Percentiles rank a stretch among this genome's conserved stretches.
phyloP scores from a whole-genome alignment of 1,284 basidiomycete genomes.

The Cryptococcus sp. region DNA sequence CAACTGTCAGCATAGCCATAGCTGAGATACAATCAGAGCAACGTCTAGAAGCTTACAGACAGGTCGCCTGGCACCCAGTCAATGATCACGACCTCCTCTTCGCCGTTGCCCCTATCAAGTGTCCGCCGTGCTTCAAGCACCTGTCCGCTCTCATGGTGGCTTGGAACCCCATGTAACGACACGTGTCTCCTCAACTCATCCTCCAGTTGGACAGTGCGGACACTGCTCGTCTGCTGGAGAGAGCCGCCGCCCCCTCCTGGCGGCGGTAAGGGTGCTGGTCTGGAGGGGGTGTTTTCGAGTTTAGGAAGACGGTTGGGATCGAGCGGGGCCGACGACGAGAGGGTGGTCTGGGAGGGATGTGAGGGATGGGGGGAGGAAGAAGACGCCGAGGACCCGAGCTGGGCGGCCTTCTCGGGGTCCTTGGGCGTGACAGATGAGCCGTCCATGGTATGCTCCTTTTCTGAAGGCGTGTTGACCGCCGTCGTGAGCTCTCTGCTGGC shows the following conservation, averaged over 20 bases:
- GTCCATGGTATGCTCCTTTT: too few relatives aligned
- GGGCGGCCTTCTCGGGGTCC: too few relatives aligned
- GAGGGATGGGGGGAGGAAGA: too few relatives aligned
- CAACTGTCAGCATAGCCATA: background rate
- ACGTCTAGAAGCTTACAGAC: constrained; percentile 25
- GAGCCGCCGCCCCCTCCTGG: background rate
- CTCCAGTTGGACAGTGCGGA: constrained; percentile 9
- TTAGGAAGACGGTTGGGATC: too few relatives aligned
- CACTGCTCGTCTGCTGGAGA: constrained; percentile 5
- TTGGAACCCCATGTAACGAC: constrained; percentile 12
- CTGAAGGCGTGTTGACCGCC: too few relatives aligned
- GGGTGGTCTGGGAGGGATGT: too few relatives aligned
- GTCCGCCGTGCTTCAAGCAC: constrained; percentile 10
- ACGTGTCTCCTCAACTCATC: constrained; percentile 16
- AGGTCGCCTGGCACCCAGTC: constrained; percentile 38
- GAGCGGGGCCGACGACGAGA: too few relatives aligned
- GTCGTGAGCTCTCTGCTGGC: background rate
- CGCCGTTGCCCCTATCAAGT: constrained; percentile 24
- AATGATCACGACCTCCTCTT: constrained; percentile 34
- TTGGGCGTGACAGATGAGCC: too few relatives aligned
- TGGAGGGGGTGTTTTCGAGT: too few relatives aligned
- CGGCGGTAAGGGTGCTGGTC: too few relatives aligned
- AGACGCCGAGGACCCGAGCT: too few relatives aligned
- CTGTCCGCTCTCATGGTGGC: background rate
- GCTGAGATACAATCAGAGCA: background rate